Evolutionary conservation across 768 basidiomycete species (phyloP).

Genomic region (Trametes elegans): DNA sequence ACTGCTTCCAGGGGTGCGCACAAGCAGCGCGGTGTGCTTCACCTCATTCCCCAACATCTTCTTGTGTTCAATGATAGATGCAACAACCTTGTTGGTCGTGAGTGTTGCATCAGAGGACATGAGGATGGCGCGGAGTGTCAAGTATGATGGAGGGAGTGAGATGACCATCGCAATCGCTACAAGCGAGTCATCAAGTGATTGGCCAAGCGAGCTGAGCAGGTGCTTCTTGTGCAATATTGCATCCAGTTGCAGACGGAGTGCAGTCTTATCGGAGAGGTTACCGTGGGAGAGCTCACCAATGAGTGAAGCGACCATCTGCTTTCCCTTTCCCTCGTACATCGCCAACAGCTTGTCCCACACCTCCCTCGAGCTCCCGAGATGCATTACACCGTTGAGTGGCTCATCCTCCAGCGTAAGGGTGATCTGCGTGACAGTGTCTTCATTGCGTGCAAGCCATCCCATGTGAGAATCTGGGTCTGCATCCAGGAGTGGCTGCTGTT

Average conservation of each 20-base stretch:
- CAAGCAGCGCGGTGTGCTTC: neutral
- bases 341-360: slow-evolving; percentile 22
- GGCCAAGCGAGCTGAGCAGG: slow-evolving; percentile 18
- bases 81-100: slow-evolving; percentile 9
- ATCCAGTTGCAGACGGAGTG: slow-evolving; percentile 25
- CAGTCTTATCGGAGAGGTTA: slow-evolving; percentile 20
- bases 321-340: slow-evolving; percentile 25
- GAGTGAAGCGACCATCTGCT: slow-evolving; percentile 25
- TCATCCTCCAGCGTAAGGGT: slow-evolving; percentile 26
- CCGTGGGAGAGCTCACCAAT: slow-evolving; percentile 24
- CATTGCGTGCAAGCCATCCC: slow-evolving; percentile 2
- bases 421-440: slow-evolving; percentile 25
- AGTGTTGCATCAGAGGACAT: slow-evolving; percentile 9
- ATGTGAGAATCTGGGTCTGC: neutral
- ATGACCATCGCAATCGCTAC: slow-evolving; percentile 23
- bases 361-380: slow-evolving; percentile 11
- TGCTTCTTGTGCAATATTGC: slow-evolving; percentile 17
- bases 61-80: slow-evolving; percentile 16
- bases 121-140: slow-evolving; percentile 23
- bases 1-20: neutral
- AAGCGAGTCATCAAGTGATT: slow-evolving; percentile 21
- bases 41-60: neutral
- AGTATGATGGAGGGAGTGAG: slow-evolving; percentile 24
- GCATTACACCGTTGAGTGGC: slow-evolving; percentile 23
- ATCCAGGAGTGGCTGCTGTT: neutral